Evolutionary conservation across 306 rosid species (phyloP).

Genomic region (Dryas drummondii): DNA sequence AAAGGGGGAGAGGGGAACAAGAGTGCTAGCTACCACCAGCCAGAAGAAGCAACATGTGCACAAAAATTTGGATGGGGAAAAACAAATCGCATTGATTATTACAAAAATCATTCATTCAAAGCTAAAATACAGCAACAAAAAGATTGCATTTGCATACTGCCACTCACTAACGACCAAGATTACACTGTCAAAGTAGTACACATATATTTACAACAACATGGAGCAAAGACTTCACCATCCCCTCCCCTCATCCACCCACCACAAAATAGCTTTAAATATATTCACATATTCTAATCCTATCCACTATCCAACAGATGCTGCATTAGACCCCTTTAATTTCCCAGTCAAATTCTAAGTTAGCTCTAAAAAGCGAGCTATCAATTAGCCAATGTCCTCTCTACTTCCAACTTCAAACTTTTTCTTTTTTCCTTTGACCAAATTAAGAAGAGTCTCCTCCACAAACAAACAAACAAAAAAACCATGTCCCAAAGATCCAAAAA

Average conservation of each 20-base stretch:
- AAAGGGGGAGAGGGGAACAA: too few species aligned
- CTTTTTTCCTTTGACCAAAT: slow-evolving; percentile 34
- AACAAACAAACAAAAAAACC: slow-evolving; percentile 31
- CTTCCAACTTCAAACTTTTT: slow-evolving; percentile 32
- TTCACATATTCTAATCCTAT: slow-evolving; percentile 34
- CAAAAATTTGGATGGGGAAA: not conserved
- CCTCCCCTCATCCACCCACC: slow-evolving; percentile 5
- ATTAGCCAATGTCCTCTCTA: slow-evolving; percentile 44
- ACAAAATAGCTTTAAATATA: slow-evolving; percentile 26
- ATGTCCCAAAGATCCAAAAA: slow-evolving; percentile 23
- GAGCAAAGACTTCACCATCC: slow-evolving; percentile 7
- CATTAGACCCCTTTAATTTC: not conserved
- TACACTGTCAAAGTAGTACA: slow-evolving; percentile 7
- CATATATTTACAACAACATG: slow-evolving; percentile 24
- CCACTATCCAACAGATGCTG: slow-evolving; percentile 22
- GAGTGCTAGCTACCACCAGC: not conserved
- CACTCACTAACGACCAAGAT: slow-evolving; percentile 21
- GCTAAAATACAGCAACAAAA: not conserved
- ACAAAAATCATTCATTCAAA: not conserved
- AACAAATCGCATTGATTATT: slow-evolving; percentile 3
- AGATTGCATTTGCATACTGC: slow-evolving; percentile 15
- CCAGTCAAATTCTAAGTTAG: slow-evolving; percentile 29
- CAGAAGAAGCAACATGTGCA: not conserved
- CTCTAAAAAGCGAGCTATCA: slow-evolving; percentile 58
- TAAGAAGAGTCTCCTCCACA: slow-evolving; percentile 38